These are phyloP conservation scores for Cajanus cajan DNA, from an alignment of 306 rosid species.

Conservation along the genomic window DNA sequence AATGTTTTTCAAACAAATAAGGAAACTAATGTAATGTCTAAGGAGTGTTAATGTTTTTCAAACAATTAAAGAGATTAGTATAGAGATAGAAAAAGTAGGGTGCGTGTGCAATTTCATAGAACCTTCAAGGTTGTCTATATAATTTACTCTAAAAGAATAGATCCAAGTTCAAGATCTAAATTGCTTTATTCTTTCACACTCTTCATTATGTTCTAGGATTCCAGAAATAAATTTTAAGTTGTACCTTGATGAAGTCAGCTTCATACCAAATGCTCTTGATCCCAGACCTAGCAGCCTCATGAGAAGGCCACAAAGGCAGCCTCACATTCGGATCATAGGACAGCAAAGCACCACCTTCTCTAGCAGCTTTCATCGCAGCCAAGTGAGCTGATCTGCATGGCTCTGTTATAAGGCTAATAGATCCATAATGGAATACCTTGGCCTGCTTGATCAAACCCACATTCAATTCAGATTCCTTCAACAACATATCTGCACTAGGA, in stretches of 20 bases:
- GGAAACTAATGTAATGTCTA: too few relatives aligned
- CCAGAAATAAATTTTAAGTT: neutral
- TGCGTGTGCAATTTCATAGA: too few relatives aligned
- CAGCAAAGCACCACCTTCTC: slow-evolving; percentile 53
- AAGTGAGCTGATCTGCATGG: slow-evolving; percentile 73
- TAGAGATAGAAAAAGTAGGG: too few relatives aligned
- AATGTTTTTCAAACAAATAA: too few relatives aligned
- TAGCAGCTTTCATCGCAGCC: slow-evolving; percentile 73
- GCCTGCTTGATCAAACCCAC: slow-evolving; percentile 46
- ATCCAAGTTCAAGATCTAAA: neutral
- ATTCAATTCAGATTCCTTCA: slow-evolving; percentile 55
- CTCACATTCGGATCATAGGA: slow-evolving; percentile 74
- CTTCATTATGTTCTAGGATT: neutral
- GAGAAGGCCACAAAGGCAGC: slow-evolving; percentile 67
- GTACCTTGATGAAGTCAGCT: slow-evolving; percentile 69
- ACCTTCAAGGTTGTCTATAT: too few relatives aligned
- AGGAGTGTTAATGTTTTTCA: too few relatives aligned
- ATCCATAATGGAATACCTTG: slow-evolving; percentile 69
- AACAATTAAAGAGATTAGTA: too few relatives aligned
- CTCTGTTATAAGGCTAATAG: slow-evolving; percentile 63
- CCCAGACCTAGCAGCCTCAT: slow-evolving; percentile 56
- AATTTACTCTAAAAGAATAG: neutral
- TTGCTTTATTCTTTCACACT: neutral
- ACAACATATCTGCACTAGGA: slow-evolving; percentile 74
- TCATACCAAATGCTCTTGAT: slow-evolving; percentile 67